These are phyloP conservation scores for Wickerhamia fluorescens DNA, from an alignment of 805 yeast genomes.

Conservation along the genomic window DNA sequence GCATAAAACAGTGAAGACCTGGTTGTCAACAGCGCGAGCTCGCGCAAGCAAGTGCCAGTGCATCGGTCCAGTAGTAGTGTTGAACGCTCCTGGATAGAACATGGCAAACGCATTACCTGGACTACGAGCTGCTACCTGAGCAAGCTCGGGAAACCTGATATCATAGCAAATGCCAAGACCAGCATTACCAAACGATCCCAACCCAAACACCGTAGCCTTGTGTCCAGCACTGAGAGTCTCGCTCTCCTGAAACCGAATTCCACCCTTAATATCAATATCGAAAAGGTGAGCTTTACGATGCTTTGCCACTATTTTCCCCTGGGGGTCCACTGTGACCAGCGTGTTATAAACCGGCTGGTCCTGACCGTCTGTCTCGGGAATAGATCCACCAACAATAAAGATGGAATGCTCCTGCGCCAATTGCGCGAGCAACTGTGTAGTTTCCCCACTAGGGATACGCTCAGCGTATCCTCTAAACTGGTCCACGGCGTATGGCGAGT, in stretches of 20 bases:
- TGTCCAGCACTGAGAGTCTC: constrained; percentile 69
- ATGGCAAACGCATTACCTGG: constrained; percentile 61
- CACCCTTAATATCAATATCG: constrained; percentile 88
- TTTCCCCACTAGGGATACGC: constrained; percentile 67
- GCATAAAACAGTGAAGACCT: constrained; percentile 65
- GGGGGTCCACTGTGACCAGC: constrained; percentile 49
- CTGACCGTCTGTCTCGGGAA: constrained; percentile 62
- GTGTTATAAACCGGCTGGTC: constrained; percentile 37
- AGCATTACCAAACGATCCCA: constrained; percentile 58
- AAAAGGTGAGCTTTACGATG: constrained; percentile 90
- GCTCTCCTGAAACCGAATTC: constrained; percentile 83
- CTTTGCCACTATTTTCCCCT: constrained; percentile 74
- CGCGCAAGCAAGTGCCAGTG: constrained; percentile 77
- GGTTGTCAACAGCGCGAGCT: constrained; percentile 70
- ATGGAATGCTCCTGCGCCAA: constrained; percentile 62
- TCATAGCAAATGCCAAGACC: constrained; percentile 88
- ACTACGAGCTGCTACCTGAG: constrained; percentile 58
- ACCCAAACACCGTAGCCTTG: constrained; percentile 69
- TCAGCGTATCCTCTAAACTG: constrained; percentile 88
- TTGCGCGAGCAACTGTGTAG: constrained; percentile 51
- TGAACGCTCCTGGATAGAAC: constrained; percentile 81
- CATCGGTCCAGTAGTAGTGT: constrained; percentile 77
- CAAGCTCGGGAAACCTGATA: constrained; percentile 73
- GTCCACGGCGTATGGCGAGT: constrained; percentile 86
- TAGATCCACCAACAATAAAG: constrained; percentile 82